Conservation (phyloP, 129 eudicot species). For the Kitagawia praeruptora region DNA sequence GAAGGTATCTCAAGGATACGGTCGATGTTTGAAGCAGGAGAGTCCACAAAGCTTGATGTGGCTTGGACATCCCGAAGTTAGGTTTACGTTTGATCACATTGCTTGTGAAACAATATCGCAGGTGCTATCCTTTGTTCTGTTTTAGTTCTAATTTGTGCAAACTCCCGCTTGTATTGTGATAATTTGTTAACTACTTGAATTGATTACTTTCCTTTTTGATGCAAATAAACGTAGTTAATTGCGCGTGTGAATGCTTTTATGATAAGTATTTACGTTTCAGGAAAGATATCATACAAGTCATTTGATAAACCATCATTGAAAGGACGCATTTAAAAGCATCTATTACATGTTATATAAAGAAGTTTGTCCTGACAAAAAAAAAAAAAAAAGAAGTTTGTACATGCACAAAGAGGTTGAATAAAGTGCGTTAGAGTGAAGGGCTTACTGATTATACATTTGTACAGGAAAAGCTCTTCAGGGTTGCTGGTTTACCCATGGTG, state of each 20-base stretch:
- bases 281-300: neutral
- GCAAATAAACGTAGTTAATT: neutral
- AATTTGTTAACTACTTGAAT: neutral
- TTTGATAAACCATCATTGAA: neutral
- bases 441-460: constrained; percentile 4
- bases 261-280: neutral
- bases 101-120: constrained; percentile 71
- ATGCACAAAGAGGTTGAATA: neutral
- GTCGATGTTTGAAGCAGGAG: constrained; percentile 77
- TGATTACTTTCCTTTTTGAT: neutral
- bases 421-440: neutral
- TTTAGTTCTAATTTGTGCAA: neutral
- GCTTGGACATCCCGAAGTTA: constrained; percentile 80
- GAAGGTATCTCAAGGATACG: constrained; percentile 55
- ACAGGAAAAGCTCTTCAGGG: constrained; percentile 74
- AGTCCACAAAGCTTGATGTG: constrained; percentile 63
- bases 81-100: constrained; percentile 87
- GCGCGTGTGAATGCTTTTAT: neutral
- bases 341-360: neutral
- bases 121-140: constrained; percentile 25
- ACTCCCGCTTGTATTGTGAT: neutral
- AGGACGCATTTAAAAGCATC: neutral
- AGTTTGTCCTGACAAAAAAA: no score
- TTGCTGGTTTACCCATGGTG: constrained; percentile 91
- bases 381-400: neutral